Conservation (phyloP, 306 rosid species). For the Lathyrus oleraceus region DNA sequence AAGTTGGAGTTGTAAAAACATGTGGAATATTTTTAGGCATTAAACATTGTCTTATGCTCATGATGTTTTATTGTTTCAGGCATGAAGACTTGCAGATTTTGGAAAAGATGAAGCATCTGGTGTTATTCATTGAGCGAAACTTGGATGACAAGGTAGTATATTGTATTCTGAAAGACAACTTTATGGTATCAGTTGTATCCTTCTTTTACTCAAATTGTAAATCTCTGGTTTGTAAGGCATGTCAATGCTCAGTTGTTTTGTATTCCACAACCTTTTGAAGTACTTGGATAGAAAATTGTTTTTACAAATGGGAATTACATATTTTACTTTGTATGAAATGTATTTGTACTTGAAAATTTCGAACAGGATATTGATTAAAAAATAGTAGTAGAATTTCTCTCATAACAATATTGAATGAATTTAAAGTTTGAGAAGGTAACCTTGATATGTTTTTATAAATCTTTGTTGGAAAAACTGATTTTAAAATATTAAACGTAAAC, state of each 20-base stretch:
- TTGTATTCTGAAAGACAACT: constrained; percentile 3
- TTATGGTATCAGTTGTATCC: constrained; percentile 7
- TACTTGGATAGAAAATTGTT: constrained; percentile 3
- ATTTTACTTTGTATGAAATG: constrained; percentile 8
- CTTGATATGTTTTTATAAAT: no score
- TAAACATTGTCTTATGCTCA: constrained; percentile 19
- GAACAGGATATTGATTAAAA: not conserved
- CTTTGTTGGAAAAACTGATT: no score
- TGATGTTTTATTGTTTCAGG: constrained; percentile 54
- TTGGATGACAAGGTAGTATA: constrained; percentile 82
- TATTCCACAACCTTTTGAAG: not conserved
- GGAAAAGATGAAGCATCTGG: constrained; percentile 92
- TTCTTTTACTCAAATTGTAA: not conserved
- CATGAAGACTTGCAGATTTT: constrained; percentile 79
- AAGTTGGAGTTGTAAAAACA: constrained; percentile 9
- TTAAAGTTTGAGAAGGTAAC: not conserved
- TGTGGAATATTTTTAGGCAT: constrained; percentile 29
- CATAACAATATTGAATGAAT: not conserved
- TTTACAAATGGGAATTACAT: constrained; percentile 3
- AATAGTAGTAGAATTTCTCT: not conserved
- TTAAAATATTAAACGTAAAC: not conserved
- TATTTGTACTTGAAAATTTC: not conserved
- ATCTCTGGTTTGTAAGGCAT: not conserved
- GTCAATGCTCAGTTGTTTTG: constrained; percentile 10
- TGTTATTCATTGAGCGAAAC: constrained; percentile 76